Evolutionary conservation across 2,329 filamentous ascomycete species (phyloP), one percentile per base, ranked within the genome.

Genomic region (Celoporthe dispersa): DNA sequence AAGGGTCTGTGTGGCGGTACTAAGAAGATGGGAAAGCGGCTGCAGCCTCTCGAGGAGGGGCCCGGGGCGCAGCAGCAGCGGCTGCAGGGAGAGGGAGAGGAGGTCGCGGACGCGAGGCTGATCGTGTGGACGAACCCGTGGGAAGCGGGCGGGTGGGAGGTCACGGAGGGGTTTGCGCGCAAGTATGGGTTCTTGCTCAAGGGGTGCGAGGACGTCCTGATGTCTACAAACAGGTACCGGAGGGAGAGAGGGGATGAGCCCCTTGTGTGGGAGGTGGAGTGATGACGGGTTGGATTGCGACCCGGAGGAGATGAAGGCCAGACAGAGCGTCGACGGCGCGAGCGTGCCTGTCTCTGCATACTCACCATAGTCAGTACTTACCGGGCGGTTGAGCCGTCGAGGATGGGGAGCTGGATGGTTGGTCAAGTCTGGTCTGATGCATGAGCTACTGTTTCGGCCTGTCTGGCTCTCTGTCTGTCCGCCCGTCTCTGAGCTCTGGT

Each of bases 121-220:
- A 68, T 72, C 7, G 68, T 66, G 33, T 71, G 66, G 66, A 63
- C 63, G 19, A 35, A n/a, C 22, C 71, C 78, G 1, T 80, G 76
- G 77, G 74, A 77, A 68, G 74, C 76, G 0, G 60, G 33, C 8
- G 76, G 74, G 7, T 79, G 78, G 70, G 76, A 80, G 68, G 51
- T 77, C 16, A 76, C 76, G 3, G 77, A 78, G 63, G 68, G 64
- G 1, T 74, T 79, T 11, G 35, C 75, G 1, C 68, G 51, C 28
- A 75, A 77, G 60, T 80, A 77, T 76, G 71, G 71, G 0, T 77
- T 74, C 72, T 44, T 76, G 22, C 57, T 77, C 3, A 69, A 62
- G 6, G 74, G 74, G 1, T 79, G 76, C 68, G 71, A 73, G 3
- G 76, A 76, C 3, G 25, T 79, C 4, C 64, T 79, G 14, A n/a